phyloP scores from a whole-genome alignment of 2,329 filamentous ascomycete genomes.

The Aspergillus pseudoviridinutans region DNA sequence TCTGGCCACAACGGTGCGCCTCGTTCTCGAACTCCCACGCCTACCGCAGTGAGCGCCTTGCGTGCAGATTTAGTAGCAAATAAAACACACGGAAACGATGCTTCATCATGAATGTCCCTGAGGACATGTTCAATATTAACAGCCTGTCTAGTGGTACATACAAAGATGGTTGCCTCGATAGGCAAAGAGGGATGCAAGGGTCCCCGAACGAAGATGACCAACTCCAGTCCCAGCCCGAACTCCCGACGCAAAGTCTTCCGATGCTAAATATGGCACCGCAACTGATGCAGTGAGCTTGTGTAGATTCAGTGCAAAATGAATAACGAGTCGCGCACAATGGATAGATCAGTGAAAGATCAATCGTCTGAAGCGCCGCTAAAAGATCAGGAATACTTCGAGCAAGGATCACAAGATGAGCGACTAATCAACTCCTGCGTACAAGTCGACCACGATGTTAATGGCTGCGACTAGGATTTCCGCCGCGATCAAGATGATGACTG shows the following conservation, averaged over 20 bases:
- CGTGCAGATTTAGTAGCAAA: too few species aligned
- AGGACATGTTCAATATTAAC: neutral
- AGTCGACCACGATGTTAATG: slow-evolving; percentile 91
- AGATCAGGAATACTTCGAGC: neutral
- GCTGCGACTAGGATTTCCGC: slow-evolving; percentile 90
- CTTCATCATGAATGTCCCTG: neutral
- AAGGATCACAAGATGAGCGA: neutral
- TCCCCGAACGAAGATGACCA: neutral
- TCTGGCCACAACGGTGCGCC: too few species aligned
- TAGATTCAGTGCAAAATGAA: slow-evolving; percentile 1
- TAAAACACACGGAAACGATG: neutral
- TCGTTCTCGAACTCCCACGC: too few species aligned
- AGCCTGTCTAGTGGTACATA: neutral
- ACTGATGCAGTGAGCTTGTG: neutral
- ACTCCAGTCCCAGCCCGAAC: slow-evolving; percentile 12
- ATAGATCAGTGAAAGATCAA: slow-evolving; percentile 5
- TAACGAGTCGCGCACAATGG: slow-evolving; percentile 8
- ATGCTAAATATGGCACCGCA: neutral
- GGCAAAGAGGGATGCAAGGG: slow-evolving; percentile 1
- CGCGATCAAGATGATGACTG: slow-evolving; percentile 91
- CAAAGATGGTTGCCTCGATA: neutral
- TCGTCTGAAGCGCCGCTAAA: neutral
- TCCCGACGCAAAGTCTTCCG: slow-evolving; percentile 2
- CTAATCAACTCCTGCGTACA: slow-evolving; percentile 68
- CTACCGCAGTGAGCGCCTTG: too few species aligned